Conservation (phyloP, 768 basidiomycete species). For the Trametes sanguinea region DNA sequence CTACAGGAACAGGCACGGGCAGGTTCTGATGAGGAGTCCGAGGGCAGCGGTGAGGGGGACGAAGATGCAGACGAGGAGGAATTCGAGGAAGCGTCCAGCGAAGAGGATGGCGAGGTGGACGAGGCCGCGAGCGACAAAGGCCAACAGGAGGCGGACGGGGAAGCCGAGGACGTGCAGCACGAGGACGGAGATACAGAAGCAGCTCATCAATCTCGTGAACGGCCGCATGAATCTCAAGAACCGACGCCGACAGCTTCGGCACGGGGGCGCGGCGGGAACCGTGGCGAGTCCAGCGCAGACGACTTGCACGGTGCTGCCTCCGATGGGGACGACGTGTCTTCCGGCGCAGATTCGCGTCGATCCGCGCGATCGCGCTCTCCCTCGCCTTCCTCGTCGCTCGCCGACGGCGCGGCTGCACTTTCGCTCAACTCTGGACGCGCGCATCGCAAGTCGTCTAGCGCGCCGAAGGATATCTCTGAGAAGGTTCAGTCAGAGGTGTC, state of each 20-base stretch:
- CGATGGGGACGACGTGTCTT: slow-evolving; percentile 15
- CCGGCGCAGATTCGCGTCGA: slow-evolving; percentile 20
- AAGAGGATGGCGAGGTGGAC: slow-evolving; percentile 35
- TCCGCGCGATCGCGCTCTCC: slow-evolving; percentile 32
- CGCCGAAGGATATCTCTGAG: slow-evolving; percentile 48
- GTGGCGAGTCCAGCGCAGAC: neutral
- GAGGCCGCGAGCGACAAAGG: slow-evolving; percentile 29
- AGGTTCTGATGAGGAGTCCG: slow-evolving; percentile 41
- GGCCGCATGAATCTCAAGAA: slow-evolving; percentile 14
- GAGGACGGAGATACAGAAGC: slow-evolving; percentile 14
- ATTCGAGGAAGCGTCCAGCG: slow-evolving; percentile 22
- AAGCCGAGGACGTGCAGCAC: slow-evolving; percentile 14
- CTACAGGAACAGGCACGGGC: slow-evolving; percentile 30
- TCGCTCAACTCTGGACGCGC: slow-evolving; percentile 27
- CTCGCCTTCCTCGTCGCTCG: slow-evolving; percentile 46
- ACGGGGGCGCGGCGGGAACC: slow-evolving; percentile 3
- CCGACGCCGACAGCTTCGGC: slow-evolving; percentile 6
- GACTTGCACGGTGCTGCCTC: slow-evolving; percentile 14
- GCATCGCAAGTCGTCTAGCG: slow-evolving; percentile 1
- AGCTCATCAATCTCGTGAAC: slow-evolving; percentile 19
- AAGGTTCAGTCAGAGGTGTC: slow-evolving; percentile 64
- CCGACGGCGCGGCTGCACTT: slow-evolving; percentile 46
- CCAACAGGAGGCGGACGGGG: slow-evolving; percentile 23
- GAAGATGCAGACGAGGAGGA: slow-evolving; percentile 37
- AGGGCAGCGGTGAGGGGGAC: slow-evolving; percentile 40